These are phyloP conservation scores for Aspergillus quadricinctus DNA, from an alignment of 2,329 filamentous ascomycete genomes.

Conservation along the genomic window DNA sequence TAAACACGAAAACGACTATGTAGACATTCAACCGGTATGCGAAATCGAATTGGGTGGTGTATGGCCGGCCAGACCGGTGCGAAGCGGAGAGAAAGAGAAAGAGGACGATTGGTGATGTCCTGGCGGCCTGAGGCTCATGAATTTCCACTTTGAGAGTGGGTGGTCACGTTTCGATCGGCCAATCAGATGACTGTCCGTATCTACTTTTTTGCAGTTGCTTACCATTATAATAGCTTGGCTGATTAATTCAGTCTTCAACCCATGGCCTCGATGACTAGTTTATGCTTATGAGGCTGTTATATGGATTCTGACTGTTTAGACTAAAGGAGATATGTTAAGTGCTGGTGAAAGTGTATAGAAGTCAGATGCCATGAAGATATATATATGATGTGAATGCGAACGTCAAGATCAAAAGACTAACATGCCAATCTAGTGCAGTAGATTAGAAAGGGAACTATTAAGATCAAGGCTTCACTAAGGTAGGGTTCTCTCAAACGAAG, in stretches of 20 bases:
- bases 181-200: neutral
- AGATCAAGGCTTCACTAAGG: neutral
- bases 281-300: neutral
- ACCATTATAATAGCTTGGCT: neutral
- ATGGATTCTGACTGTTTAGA: neutral
- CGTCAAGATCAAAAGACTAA: neutral
- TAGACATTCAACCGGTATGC: neutral
- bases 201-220: neutral
- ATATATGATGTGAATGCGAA: neutral
- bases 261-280: neutral
- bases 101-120: neutral
- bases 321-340: neutral
- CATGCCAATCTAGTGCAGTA: neutral
- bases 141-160: neutral
- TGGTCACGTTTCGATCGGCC: neutral
- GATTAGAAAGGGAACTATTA: neutral
- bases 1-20: neutral
- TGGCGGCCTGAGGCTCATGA: neutral
- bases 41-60: neutral
- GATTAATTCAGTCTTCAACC: neutral
- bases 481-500: neutral
- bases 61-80: slow-evolving; percentile 1
- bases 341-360: neutral
- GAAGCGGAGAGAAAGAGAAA: slow-evolving; percentile 4
- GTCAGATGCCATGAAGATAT: neutral